Conservation (phyloP, 495 filamentous ascomycete species). For the Aspergillus wentii region DNA sequence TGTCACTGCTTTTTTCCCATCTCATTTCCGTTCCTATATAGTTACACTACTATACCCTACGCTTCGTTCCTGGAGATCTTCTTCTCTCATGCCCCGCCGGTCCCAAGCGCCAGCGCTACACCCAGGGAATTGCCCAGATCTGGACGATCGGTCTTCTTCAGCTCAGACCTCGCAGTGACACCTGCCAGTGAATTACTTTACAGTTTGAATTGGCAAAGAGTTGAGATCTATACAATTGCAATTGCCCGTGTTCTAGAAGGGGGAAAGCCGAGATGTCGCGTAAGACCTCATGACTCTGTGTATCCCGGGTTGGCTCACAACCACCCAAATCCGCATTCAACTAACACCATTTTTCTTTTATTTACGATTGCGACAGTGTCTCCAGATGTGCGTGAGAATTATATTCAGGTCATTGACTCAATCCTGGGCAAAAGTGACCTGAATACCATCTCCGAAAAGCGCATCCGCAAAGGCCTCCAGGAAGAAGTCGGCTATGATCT, state of each 20-base stretch:
- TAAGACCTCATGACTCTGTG: conserved; percentile 26
- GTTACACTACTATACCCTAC: too few relatives aligned
- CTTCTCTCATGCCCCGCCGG: conserved; percentile 30
- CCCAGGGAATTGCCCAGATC: conserved; percentile 14
- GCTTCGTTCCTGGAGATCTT: conserved; percentile 4
- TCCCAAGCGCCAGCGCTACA: conserved; percentile 42
- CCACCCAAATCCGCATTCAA: conserved; percentile 13
- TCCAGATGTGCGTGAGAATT: conserved; percentile 60
- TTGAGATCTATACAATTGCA: conserved; percentile 10
- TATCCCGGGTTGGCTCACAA: conserved; percentile 8
- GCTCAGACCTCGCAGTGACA: too few relatives aligned
- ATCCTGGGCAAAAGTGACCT: conserved; percentile 81
- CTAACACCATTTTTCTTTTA: conserved; percentile 16
- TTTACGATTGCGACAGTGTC: conserved; percentile 50
- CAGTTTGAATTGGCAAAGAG: too few relatives aligned
- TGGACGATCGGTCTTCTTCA: conserved; percentile 14
- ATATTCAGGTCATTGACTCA: conserved; percentile 83
- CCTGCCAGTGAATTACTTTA: too few relatives aligned
- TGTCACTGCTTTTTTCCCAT: conserved; percentile 3
- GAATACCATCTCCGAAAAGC: conserved; percentile 86
- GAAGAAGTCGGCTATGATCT: conserved; percentile 74
- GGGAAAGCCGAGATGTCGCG: conserved; percentile 32
- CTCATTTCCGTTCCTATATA: conserved; percentile 1
- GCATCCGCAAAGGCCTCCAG: conserved; percentile 82
- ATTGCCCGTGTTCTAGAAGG: conserved; percentile 1